Percentiles rank a stretch among this genome's conserved stretches.
These are phyloP conservation scores for Tulasnella sp. DNA, from an alignment of 768 basidiomycete genomes.

Conservation along the genomic window DNA sequence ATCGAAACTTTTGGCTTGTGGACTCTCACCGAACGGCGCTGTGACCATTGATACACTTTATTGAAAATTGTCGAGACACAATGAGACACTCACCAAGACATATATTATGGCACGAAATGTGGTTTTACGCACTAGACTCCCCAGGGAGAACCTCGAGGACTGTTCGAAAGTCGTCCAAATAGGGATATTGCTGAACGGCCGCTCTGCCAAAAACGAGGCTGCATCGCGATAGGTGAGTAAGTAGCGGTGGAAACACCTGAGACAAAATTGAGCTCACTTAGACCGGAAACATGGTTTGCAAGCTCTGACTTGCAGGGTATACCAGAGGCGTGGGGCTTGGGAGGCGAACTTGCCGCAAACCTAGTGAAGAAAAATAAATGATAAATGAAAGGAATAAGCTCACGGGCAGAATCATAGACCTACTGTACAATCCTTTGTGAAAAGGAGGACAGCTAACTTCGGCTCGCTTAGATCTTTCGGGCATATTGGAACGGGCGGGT, in stretches of 20 bases:
- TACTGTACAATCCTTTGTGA: conserved; percentile 9
- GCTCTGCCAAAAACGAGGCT: not conserved
- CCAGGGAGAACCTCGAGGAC: not conserved
- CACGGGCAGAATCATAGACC: too few relatives aligned
- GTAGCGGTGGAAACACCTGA: too few relatives aligned
- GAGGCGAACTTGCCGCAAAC: not conserved
- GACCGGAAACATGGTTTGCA: not conserved
- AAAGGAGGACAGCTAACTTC: not conserved
- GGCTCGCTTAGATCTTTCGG: conserved; percentile 9
- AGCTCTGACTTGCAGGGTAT: not conserved
- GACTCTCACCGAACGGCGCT: not conserved
- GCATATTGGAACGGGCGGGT: not conserved
- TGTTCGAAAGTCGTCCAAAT: not conserved
- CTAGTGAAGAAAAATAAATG: not conserved
- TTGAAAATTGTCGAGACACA: not conserved
- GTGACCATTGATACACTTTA: not conserved
- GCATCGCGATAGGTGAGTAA: not conserved
- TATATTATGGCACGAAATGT: not conserved
- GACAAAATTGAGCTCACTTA: not conserved
- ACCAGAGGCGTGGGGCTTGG: not conserved
- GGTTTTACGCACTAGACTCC: not conserved
- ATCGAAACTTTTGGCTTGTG: not conserved
- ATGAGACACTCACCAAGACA: not conserved
- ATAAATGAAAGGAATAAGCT: not conserved
- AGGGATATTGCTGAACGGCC: not conserved